Base-by-base conservation (phyloP, 208 protist species). In the Vickermania ingenoplastis region DNA sequence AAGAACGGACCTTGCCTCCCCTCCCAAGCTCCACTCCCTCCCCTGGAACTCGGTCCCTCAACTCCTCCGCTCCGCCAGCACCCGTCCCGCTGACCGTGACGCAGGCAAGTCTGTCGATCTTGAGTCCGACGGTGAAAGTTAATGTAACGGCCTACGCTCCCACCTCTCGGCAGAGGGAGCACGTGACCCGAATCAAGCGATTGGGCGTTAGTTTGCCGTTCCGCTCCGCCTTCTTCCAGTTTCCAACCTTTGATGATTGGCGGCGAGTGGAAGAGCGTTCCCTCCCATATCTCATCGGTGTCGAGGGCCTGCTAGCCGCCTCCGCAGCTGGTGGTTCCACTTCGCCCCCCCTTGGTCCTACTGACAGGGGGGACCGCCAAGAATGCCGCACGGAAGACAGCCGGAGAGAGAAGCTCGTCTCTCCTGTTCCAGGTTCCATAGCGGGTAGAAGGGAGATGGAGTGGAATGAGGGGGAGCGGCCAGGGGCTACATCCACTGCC, bases 241-340 rank as follows among this genome's bases (percentile, higher is more conserved):
- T 67, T n/a, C 81, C 81, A 0, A 67, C 60, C 21, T 79, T 65
- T 62, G 60, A 59, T 0, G 77, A 77, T 54, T 89, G 73, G 81
- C 62, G 78, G 50, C 73, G 65, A 27, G 73, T 92, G 31, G 85
- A 92, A 70, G 85, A 92, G 69, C 31, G 48, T 14, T 55, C 28
- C n/a, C 71, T 77, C n/a, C 61, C 70, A 48, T 66, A 68, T 21
- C 69, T 86, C 24, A 68, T 73, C 2, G 67, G 72, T 41, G 67
- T 54, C 50, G 50, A 28, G 50, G 23, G 7, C 11, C 21, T 11
- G 23, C 7, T 28, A 21, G 23, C 7, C 11, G 11, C 5, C 7
- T 5, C 5, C 5, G 23, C 50, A 7, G 5, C 50, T 21, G 7
- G 11, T 13, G 7, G 11, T 21, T 25, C 21, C 50, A 7, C 50